Evolutionary conservation across 352 stramenopile species (phyloP), one percentile per base, ranked within the genome.

Genomic region (Pseudoperonospora humuli): DNA sequence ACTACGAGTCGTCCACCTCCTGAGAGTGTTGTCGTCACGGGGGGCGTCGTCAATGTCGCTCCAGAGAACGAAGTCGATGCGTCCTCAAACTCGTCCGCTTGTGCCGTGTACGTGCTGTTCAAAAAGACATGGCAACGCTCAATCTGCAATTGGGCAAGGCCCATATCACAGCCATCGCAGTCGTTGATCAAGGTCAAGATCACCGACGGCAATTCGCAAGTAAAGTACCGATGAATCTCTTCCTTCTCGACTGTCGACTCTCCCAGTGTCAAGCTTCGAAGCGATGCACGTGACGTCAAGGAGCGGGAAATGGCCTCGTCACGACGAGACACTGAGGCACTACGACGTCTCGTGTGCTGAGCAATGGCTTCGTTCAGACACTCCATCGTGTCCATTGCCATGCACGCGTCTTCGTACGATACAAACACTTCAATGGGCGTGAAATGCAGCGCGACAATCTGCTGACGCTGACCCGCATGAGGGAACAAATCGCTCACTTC

Each of bases 151-250:
- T 93, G 80, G 8, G 77, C 52, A 8, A 93, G 72, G 2, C 78
- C 78, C 77, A 93, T 93, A 54, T 93, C 80, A 45, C 80, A 90
- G 6, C 76, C 78, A 24, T 89, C 78, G 45, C 80, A 90, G 52
- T 93, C 80, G 31, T 93, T 93, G 41, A 93, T 88, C 14, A 93
- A 35, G 1, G 78, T 90, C 34, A 93, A 43, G 19, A 60, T 65
- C 49, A 92, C 71, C 3, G 70, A 75, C 13, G 59, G 58, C 20
- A 88, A 45, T 17, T 92, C 75, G 20, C 70, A 82, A 17, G 80
- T 90, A 31, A 89, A 75, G 45, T 88, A 87, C 7, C 75, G 75
- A 39, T 90, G 75, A 7, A 85, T 60, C 42, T 92, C 77, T 9
- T 70, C 40, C 14, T 56, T 36, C 17, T 52, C 37, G 21, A 26